Evolutionary conservation across 2,329 filamentous ascomycete genomes (phyloP), one percentile per base, ranked within the genome.

Genomic region (Fusarium sp.): DNA sequence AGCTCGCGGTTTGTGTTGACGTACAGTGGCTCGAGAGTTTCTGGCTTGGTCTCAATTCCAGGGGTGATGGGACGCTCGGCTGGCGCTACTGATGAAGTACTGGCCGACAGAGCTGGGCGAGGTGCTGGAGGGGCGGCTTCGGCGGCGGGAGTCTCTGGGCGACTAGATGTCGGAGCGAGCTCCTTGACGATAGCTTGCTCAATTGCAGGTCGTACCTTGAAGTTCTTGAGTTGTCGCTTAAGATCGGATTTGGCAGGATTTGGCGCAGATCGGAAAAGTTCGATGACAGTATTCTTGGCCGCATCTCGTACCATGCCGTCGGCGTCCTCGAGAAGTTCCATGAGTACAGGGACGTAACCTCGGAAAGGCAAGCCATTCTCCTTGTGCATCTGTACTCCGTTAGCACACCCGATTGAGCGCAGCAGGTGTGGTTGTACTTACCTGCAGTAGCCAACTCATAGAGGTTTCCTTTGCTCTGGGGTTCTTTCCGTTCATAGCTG

Each of bases 271-370:
- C 92, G 89, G 83, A 98, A 98, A 36, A 98, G 88, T 72, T 96
- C 93, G 67, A 98, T 93, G 54, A 98, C 91, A 4, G 93, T 92
- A 61, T 86, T 86, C 83, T 96, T 97, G 70, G 95, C 94, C 41
- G 90, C 89, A 78, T 97, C 95, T 80, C 95, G 91, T 72, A 98
- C 95, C 82, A 91, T 91, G 55, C 93, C 92, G 80, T 97, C 95
- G 15, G 95, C 93, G 81, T 98, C 95, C 82, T 98, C 95, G 45
- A 98, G 88, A 74, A 96, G 89, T 61, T 94, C 92, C 84, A 98
- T 95, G 44, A 98, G 87, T 16, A 89, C 88, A 6, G 93, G 92
- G 4, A 97, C 95, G 80, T 97, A 97, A 77, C 85, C 86, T 70
- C 94, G 92, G 83, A 98, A 98, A 41, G 91, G 91, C 73, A 98